phyloP scores from a whole-genome alignment of 306 rosid species.

The Canavalia ensiformis region DNA sequence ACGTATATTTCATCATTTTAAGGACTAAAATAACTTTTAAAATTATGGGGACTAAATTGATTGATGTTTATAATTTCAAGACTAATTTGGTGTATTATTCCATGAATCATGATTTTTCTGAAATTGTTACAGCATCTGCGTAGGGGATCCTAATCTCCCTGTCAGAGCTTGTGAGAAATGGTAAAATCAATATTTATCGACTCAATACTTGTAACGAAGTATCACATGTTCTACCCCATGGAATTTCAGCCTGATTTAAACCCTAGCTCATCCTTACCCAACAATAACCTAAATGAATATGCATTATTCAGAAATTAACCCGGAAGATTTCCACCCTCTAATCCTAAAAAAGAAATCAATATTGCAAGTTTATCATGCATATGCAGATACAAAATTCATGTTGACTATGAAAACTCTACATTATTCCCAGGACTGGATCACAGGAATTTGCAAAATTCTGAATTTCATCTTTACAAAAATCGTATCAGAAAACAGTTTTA shows the following conservation, averaged over 20 bases:
- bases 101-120: slow-evolving; percentile 16
- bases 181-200: background rate
- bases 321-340: slow-evolving; percentile 11
- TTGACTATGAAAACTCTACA: background rate
- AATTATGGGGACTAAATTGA: too few relatives aligned
- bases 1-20: too few relatives aligned
- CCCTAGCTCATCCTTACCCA: slow-evolving; percentile 22
- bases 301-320: slow-evolving; percentile 2
- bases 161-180: slow-evolving; percentile 4
- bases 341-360: background rate
- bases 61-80: too few relatives aligned
- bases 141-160: background rate
- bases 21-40: too few relatives aligned
- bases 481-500: background rate
- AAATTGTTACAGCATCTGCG: background rate
- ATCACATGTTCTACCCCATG: background rate
- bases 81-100: too few relatives aligned
- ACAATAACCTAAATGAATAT: background rate
- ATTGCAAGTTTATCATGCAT: background rate
- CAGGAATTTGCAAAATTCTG: background rate
- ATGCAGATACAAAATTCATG: background rate
- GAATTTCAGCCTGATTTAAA: background rate
- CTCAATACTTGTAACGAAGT: background rate
- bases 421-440: background rate
- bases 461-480: background rate